phyloP scores from a whole-genome alignment of 768 basidiomycete species.

The Boletus pseudopeckii region DNA sequence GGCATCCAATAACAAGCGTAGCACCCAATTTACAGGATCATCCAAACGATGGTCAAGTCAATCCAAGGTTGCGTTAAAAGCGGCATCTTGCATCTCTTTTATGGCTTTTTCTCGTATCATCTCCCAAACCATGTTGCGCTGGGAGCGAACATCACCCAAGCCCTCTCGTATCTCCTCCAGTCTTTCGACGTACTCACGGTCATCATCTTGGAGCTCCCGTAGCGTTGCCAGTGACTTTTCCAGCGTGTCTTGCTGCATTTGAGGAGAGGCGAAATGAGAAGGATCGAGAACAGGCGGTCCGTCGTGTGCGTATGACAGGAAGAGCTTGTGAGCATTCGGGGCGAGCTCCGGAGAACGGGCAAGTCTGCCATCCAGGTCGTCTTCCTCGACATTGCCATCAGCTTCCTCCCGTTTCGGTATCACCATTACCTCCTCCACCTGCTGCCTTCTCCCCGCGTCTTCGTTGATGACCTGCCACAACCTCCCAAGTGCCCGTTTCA shows the following conservation, averaged over 20 bases:
- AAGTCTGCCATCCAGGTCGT: constrained; percentile 41
- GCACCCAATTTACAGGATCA: not conserved
- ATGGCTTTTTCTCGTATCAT: constrained; percentile 71
- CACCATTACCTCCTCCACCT: constrained; percentile 44
- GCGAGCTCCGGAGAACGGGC: constrained; percentile 65
- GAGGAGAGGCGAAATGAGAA: constrained; percentile 61
- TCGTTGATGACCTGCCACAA: constrained; percentile 82
- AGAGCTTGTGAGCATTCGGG: constrained; percentile 62
- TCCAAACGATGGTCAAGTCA: constrained; percentile 7
- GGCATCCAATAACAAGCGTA: not conserved
- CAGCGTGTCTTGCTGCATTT: constrained; percentile 64
- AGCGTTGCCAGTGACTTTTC: constrained; percentile 73
- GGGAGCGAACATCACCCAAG: constrained; percentile 68
- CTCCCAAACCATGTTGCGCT: constrained; percentile 74
- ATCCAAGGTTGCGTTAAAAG: constrained; percentile 35
- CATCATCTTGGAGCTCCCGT: constrained; percentile 82
- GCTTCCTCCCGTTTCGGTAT: constrained; percentile 69
- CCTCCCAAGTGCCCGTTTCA: constrained; percentile 72
- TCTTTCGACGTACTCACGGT: constrained; percentile 81
- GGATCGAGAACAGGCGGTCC: constrained; percentile 48
- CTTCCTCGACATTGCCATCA: constrained; percentile 48
- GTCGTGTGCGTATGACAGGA: constrained; percentile 54
- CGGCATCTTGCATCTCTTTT: constrained; percentile 69
- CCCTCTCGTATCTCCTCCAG: constrained; percentile 81
- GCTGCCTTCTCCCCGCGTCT: constrained; percentile 45